These are phyloP conservation scores for Pneumocystis jirovecii DNA, from an alignment of 1,139 yeast genomes.

Conservation along the genomic window DNA sequence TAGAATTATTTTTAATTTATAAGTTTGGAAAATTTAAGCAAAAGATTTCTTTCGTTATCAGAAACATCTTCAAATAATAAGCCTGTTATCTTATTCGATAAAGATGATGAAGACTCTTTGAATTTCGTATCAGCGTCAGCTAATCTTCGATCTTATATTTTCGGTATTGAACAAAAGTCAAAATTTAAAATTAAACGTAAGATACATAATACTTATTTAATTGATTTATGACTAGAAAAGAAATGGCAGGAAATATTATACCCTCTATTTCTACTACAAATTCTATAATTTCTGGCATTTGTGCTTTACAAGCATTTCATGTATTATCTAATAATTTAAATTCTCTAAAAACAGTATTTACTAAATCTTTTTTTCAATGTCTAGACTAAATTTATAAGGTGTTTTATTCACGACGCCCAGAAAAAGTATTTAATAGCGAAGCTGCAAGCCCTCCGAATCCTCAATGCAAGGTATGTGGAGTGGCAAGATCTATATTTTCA, in stretches of 20 bases:
- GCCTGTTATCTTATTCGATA: slow-evolving; percentile 53
- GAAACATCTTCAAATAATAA: slow-evolving; percentile 28
- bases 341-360: slow-evolving; percentile 19
- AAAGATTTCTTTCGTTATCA: slow-evolving; percentile 29
- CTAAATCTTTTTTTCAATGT: not conserved
- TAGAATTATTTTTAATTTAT: not conserved
- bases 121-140: slow-evolving; percentile 82
- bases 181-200: slow-evolving; percentile 64
- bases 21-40: slow-evolving; percentile 10
- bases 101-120: slow-evolving; percentile 85
- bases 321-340: slow-evolving; percentile 27
- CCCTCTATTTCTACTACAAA: slow-evolving; percentile 98
- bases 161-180: slow-evolving; percentile 56
- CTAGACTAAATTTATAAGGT: slow-evolving; percentile 25
- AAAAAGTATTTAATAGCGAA: slow-evolving; percentile 54
- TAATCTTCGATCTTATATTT: slow-evolving; percentile 60
- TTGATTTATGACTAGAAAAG: slow-evolving; percentile 16
- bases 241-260: slow-evolving; percentile 93
- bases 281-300: slow-evolving; percentile 84
- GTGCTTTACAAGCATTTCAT: slow-evolving; percentile 55
- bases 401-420: slow-evolving; percentile 53
- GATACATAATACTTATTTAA: not conserved
- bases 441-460: slow-evolving; percentile 45
- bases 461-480: slow-evolving; percentile 59
- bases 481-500: slow-evolving; percentile 37